A percentile compares a stretch with the other conserved stretches of the same genome.
These are phyloP conservation scores for Aspergillus proliferans DNA, from an alignment of 2,329 filamentous ascomycete genomes.

Conservation along the genomic window DNA sequence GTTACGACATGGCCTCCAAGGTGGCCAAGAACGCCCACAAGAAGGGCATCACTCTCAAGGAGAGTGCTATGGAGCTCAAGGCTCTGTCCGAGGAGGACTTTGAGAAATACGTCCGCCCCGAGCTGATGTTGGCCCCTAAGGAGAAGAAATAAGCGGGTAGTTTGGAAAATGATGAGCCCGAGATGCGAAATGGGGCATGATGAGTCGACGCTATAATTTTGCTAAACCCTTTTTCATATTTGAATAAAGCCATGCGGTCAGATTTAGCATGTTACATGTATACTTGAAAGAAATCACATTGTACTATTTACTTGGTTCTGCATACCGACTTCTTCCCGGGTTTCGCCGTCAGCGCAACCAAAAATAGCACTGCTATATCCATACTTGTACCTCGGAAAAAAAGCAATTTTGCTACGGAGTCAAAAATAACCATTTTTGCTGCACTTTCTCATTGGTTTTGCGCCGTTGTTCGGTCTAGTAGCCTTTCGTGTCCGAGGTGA, in stretches of 20 bases:
- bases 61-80: conserved; percentile 88
- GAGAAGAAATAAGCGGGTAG: conserved; percentile 49
- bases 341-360: no score
- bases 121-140: conserved; percentile 88
- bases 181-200: neutral
- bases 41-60: conserved; percentile 89
- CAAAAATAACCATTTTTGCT: neutral
- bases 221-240: neutral
- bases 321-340: neutral
- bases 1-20: conserved; percentile 95
- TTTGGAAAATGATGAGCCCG: neutral
- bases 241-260: conserved; percentile 8
- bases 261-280: conserved; percentile 10
- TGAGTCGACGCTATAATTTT: neutral
- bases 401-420: neutral
- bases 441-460: neutral
- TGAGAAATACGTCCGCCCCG: conserved; percentile 79
- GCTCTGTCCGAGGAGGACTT: conserved; percentile 86
- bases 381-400: no score
- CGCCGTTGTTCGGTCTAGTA: neutral
- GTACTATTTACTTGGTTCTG: conserved; percentile 6
- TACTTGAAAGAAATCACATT: conserved; percentile 10
- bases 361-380: no score
- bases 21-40: conserved; percentile 98
- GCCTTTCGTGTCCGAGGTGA: neutral